Conservation (phyloP, 345 rosid genomes). For the Noccaea caerulescens region DNA sequence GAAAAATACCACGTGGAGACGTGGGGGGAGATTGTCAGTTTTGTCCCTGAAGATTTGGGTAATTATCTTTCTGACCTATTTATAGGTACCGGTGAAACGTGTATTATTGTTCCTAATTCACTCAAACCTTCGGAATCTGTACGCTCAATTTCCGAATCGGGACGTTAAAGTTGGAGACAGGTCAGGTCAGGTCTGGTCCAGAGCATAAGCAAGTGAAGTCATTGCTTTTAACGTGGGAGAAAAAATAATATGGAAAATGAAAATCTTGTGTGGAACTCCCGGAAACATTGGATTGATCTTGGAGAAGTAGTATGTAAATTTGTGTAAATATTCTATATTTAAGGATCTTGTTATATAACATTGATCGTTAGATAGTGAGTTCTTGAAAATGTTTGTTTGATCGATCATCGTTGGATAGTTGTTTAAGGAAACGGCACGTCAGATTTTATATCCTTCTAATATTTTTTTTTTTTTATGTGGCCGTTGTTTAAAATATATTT, state of each 20-base stretch:
- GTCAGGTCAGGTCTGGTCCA: no score
- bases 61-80: conserved; percentile 60
- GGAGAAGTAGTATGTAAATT: not conserved
- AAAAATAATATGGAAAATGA: no score
- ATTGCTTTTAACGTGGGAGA: no score
- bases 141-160: conserved; percentile 17
- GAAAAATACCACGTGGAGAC: conserved; percentile 39
- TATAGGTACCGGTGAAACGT: conserved; percentile 28
- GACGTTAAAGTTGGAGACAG: conserved; percentile 11
- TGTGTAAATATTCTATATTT: conserved; percentile 27
- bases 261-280: no score
- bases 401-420: not conserved
- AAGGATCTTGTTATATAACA: conserved; percentile 6
- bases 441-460: no score
- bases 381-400: not conserved
- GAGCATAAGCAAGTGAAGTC: no score
- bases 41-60: conserved; percentile 66
- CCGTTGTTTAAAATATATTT: no score
- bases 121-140: conserved; percentile 12
- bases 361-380: not conserved
- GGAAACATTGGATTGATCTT: not conserved
- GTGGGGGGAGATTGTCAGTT: conserved; percentile 49
- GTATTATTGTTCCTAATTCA: conserved; percentile 28
- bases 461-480: no score
- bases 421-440: not conserved